Evolutionary conservation across 2,329 filamentous ascomycete species (phyloP).

Genomic region (Cytospora schulzeri): DNA sequence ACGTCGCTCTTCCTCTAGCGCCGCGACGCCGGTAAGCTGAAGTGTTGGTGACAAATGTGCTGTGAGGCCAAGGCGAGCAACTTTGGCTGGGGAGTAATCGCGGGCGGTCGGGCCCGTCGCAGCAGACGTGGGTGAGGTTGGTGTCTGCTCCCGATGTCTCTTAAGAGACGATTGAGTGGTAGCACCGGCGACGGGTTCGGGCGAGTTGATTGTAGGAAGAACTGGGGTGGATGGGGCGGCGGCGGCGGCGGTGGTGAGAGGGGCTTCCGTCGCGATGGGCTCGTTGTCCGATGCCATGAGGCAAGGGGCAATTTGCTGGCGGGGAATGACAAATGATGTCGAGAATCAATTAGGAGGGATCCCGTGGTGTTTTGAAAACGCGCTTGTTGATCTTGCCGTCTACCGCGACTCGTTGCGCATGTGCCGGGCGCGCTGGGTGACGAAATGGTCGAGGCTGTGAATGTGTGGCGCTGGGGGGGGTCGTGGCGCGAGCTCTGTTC

Average conservation of each 20-base stretch:
- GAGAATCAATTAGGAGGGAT: background rate
- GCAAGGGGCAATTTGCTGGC: slow-evolving; percentile 10
- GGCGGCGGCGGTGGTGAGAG: slow-evolving; percentile 42
- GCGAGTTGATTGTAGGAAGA: slow-evolving; percentile 41
- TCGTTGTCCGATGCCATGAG: slow-evolving; percentile 58
- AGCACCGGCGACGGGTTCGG: slow-evolving; percentile 45
- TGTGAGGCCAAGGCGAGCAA: slow-evolving; percentile 49
- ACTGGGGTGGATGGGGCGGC: slow-evolving; percentile 38
- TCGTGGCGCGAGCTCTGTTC: slow-evolving; percentile 29
- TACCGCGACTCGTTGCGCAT: slow-evolving; percentile 25
- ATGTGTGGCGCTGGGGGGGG: slow-evolving; percentile 27
- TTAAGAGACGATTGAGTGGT: slow-evolving; percentile 45
- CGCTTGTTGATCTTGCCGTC: slow-evolving; percentile 9
- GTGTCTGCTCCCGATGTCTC: slow-evolving; percentile 51
- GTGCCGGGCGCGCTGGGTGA: slow-evolving; percentile 19
- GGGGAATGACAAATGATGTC: background rate
- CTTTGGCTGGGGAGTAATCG: slow-evolving; percentile 55
- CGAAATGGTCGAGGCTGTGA: slow-evolving; percentile 29
- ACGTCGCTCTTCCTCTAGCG: slow-evolving; percentile 55
- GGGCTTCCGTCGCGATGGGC: slow-evolving; percentile 54
- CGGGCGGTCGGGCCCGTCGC: slow-evolving; percentile 35
- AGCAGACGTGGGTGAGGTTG: slow-evolving; percentile 34
- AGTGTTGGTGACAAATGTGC: slow-evolving; percentile 47
- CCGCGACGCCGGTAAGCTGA: slow-evolving; percentile 55
- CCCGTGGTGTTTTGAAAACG: slow-evolving; percentile 6